Evolutionary conservation across 257 asterid species (phyloP).

Genomic region (Fraxinus anomala): DNA sequence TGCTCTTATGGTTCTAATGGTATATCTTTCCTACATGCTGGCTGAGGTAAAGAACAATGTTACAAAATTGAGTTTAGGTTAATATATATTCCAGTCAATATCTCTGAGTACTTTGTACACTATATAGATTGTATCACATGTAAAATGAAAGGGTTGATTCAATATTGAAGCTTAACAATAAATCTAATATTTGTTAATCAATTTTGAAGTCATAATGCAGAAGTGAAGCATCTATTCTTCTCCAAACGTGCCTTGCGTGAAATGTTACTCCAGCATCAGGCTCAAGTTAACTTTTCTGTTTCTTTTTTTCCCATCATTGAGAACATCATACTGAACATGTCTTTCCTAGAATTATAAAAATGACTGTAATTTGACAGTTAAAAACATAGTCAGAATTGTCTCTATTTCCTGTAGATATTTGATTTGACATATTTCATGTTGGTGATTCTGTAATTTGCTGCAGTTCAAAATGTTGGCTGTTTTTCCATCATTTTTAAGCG

Average conservation of each 20-base stretch:
- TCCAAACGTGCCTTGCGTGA: not conserved
- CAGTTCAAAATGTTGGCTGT: not conserved
- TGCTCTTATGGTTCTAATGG: conserved; percentile 81
- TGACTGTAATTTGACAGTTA: not conserved
- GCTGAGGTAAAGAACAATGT: conserved; percentile 70
- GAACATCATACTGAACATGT: not conserved
- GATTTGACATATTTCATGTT: not conserved
- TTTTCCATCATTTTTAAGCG: not conserved
- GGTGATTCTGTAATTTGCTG: not conserved
- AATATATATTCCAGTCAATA: not conserved
- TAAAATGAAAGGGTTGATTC: conserved; percentile 1
- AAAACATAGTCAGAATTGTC: not conserved
- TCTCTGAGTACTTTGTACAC: conserved; percentile 3
- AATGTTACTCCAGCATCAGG: not conserved
- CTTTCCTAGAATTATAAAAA: not conserved
- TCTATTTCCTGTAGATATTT: not conserved
- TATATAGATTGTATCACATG: not conserved
- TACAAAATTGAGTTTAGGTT: not conserved
- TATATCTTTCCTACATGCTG: conserved; percentile 91
- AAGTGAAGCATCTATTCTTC: not conserved
- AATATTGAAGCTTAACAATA: not conserved
- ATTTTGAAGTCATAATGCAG: not conserved
- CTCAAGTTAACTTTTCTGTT: not conserved
- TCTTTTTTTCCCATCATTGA: not conserved
- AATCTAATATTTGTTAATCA: not conserved